phyloP scores from a whole-genome alignment of 23 red algal species.

The Gracilaria domingensis region DNA sequence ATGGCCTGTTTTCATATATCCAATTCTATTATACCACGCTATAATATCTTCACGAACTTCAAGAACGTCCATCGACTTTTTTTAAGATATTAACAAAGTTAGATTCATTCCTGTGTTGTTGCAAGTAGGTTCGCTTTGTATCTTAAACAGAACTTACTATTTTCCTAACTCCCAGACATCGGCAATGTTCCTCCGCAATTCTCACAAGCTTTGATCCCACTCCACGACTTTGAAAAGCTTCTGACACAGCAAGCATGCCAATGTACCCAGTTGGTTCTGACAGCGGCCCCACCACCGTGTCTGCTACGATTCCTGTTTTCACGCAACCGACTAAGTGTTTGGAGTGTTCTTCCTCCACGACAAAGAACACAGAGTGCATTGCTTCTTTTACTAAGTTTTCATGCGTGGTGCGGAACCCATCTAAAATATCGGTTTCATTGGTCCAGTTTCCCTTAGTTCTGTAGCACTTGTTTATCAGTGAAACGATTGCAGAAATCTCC shows the following conservation, averaged over 20 bases:
- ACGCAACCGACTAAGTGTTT: slow-evolving; percentile 63
- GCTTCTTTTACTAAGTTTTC: slow-evolving; percentile 37
- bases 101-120: neutral
- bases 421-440: slow-evolving; percentile 51
- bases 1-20: slow-evolving; percentile 46
- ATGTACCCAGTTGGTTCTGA: slow-evolving; percentile 57
- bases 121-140: neutral
- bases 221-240: slow-evolving; percentile 64
- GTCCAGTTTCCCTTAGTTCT: slow-evolving; percentile 63
- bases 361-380: slow-evolving; percentile 17
- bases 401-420: slow-evolving; percentile 36
- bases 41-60: slow-evolving; percentile 57
- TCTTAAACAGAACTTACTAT: slow-evolving; percentile 62
- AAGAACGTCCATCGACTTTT: slow-evolving; percentile 65
- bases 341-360: slow-evolving; percentile 5
- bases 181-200: slow-evolving; percentile 46
- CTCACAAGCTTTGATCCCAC: slow-evolving; percentile 56
- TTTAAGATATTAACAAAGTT: neutral
- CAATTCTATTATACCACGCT: slow-evolving; percentile 72
- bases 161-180: slow-evolving; percentile 7
- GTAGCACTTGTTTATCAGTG: slow-evolving; percentile 74
- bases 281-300: slow-evolving; percentile 48
- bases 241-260: slow-evolving; percentile 63
- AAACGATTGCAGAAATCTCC: slow-evolving; percentile 25
- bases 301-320: slow-evolving; percentile 40